A percentile compares a stretch with the other conserved stretches of the same genome.
Evolutionary conservation across 805 yeast genomes (phyloP).

Genomic region (Zygotorulaspora sp.): DNA sequence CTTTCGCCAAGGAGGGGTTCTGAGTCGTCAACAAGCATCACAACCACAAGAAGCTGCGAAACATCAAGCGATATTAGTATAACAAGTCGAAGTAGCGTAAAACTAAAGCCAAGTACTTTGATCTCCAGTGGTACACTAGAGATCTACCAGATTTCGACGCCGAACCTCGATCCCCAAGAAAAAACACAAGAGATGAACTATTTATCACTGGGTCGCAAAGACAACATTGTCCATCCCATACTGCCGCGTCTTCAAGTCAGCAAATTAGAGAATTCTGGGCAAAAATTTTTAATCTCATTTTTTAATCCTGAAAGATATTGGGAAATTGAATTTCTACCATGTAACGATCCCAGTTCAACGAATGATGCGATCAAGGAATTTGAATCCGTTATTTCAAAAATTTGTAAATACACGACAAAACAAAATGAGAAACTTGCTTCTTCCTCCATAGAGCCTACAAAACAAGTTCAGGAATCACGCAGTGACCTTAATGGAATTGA

Average conservation of each 20-base stretch:
- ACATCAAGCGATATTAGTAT: slow-evolving; percentile 7
- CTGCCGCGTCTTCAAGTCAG: slow-evolving; percentile 58
- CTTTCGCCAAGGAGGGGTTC: slow-evolving; percentile 10
- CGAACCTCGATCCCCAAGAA: slow-evolving; percentile 15
- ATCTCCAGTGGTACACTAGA: slow-evolving; percentile 31
- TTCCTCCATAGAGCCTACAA: background rate
- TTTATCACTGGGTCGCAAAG: slow-evolving; percentile 32
- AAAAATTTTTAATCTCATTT: slow-evolving; percentile 52
- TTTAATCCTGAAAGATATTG: slow-evolving; percentile 75
- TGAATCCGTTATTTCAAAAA: slow-evolving; percentile 30
- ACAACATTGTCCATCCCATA: slow-evolving; percentile 60
- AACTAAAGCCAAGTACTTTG: slow-evolving; percentile 15
- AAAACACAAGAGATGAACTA: slow-evolving; percentile 26
- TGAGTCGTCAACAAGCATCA: slow-evolving; percentile 9
- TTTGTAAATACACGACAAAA: slow-evolving; percentile 18
- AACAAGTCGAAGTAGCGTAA: slow-evolving; percentile 8
- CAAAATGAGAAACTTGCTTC: background rate
- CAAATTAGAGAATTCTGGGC: slow-evolving; percentile 41
- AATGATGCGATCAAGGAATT: slow-evolving; percentile 18
- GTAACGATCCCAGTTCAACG: slow-evolving; percentile 10
- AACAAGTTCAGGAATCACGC: background rate
- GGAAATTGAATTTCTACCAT: slow-evolving; percentile 43
- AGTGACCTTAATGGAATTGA: background rate
- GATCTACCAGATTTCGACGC: slow-evolving; percentile 30
- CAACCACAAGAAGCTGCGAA: slow-evolving; percentile 6